A percentile compares a stretch with the other conserved stretches of the same genome.
These are phyloP conservation scores for Picochlorum sp. DNA, from an alignment of 139 green algal species.

Conservation along the genomic window DNA sequence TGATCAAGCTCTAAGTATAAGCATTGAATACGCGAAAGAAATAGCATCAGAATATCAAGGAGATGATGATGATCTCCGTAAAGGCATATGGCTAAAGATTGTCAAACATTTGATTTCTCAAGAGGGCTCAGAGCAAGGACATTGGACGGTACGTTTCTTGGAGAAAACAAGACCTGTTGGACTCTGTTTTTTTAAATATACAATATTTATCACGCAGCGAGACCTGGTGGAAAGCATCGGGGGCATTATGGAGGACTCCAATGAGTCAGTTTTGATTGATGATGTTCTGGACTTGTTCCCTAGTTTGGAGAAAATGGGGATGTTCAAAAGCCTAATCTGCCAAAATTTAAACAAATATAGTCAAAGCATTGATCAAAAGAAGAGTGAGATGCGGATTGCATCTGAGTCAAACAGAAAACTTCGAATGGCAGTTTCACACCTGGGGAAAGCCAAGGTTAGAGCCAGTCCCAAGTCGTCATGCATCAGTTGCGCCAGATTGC, in stretches of 20 bases:
- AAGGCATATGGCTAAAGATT: slow-evolving; percentile 85
- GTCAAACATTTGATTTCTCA: slow-evolving; percentile 71
- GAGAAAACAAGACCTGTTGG: background rate
- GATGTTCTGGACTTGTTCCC: slow-evolving; percentile 96
- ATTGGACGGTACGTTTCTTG: background rate
- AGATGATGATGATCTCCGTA: slow-evolving; percentile 38
- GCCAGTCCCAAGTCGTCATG: slow-evolving; percentile 49
- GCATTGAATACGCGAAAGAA: slow-evolving; percentile 65
- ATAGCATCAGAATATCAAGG: slow-evolving; percentile 50
- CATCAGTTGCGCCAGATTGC: slow-evolving; percentile 39
- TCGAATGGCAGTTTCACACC: background rate
- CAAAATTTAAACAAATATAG: slow-evolving; percentile 82
- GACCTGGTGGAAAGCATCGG: slow-evolving; percentile 45
- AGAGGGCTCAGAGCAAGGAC: background rate
- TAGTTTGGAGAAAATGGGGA: slow-evolving; percentile 90
- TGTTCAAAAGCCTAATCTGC: slow-evolving; percentile 88
- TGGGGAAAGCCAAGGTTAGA: slow-evolving; percentile 17
- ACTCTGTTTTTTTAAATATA: background rate
- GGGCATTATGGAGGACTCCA: slow-evolving; percentile 55
- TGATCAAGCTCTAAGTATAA: slow-evolving; percentile 52
- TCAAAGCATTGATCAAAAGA: slow-evolving; percentile 51
- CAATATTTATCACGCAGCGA: background rate
- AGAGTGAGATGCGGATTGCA: slow-evolving; percentile 60
- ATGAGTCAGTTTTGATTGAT: slow-evolving; percentile 83
- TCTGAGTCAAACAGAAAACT: slow-evolving; percentile 53